Conservation (phyloP, 2,329 filamentous ascomycete genomes). For the Cryoendolithus antarcticus region DNA sequence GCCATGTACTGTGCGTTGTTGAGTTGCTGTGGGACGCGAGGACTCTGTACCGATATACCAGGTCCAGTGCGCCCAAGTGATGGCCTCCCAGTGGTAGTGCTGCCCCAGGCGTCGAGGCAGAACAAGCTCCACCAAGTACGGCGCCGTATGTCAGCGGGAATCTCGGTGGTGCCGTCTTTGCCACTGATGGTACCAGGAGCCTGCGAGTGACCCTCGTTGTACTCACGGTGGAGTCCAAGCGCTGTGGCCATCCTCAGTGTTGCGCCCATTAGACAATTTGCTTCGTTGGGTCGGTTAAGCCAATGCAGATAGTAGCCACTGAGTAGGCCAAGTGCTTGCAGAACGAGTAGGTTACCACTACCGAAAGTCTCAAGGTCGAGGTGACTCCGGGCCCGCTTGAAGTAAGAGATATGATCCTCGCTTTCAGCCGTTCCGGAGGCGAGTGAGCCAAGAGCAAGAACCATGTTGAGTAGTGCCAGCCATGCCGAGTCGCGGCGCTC, state of each 20-base stretch:
- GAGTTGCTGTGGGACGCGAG: conserved; percentile 32
- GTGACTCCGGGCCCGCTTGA: conserved; percentile 19
- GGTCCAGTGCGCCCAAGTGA: conserved; percentile 56
- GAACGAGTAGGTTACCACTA: conserved; percentile 18
- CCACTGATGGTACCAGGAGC: conserved; percentile 19
- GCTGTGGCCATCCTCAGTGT: conserved; percentile 22
- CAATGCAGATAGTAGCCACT: conserved; percentile 23
- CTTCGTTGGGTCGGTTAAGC: conserved; percentile 22
- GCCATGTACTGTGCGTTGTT: conserved; percentile 29
- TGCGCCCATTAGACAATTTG: conserved; percentile 21
- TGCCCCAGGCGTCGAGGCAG: conserved; percentile 62
- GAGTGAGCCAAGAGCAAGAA: conserved; percentile 20
- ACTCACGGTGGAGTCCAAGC: conserved; percentile 21
- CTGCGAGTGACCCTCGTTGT: conserved; percentile 26
- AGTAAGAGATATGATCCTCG: conserved; percentile 19
- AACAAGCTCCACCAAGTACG: conserved; percentile 67
- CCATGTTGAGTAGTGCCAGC: conserved; percentile 22
- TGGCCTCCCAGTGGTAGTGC: conserved; percentile 57
- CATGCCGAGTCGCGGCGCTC: conserved; percentile 19
- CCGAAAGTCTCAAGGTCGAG: conserved; percentile 19
- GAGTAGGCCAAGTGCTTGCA: conserved; percentile 20
- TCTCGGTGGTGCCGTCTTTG: conserved; percentile 31
- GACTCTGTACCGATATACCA: conserved; percentile 54
- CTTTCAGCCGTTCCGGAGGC: conserved; percentile 16
- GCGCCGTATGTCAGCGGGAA: conserved; percentile 48